These are phyloP conservation scores for Syncephalis plumigaleata DNA, from an alignment of 371 early-diverging fungal genomes.

Conservation along the genomic window DNA sequence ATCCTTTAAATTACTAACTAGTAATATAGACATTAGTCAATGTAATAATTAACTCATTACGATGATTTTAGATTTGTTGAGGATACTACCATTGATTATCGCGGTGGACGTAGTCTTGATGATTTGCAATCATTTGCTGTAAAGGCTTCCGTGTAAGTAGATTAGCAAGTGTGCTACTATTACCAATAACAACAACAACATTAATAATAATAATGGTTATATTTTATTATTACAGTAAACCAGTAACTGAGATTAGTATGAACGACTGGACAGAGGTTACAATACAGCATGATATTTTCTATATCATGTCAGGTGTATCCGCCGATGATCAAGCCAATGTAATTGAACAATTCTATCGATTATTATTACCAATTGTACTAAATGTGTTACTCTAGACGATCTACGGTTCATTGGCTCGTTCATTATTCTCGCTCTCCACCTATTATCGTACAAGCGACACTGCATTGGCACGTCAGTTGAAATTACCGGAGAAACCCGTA, in stretches of 20 bases:
- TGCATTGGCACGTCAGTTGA: background rate
- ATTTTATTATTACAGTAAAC: no score
- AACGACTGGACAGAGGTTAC: no score
- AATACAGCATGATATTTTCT: no score
- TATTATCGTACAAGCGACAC: slow-evolving; percentile 3
- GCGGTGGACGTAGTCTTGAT: slow-evolving; percentile 29
- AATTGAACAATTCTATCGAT: no score
- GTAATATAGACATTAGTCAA: slow-evolving; percentile 1
- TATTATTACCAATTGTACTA: no score
- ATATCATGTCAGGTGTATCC: no score
- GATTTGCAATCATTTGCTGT: slow-evolving; percentile 27
- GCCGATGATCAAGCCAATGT: no score
- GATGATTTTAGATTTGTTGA: slow-evolving; percentile 12
- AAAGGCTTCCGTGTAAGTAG: slow-evolving; percentile 9
- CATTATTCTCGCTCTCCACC: slow-evolving; percentile 2
- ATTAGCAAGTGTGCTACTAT: background rate
- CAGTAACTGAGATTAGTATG: no score
- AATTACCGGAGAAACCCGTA: background rate
- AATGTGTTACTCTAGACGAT: no score
- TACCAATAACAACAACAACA: background rate
- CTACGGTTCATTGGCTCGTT: background rate
- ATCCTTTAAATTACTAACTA: slow-evolving; percentile 6
- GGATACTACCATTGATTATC: slow-evolving; percentile 23
- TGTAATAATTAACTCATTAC: background rate
- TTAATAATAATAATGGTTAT: no score